A percentile compares a stretch with the other conserved stretches of the same genome.
Evolutionary conservation across 306 rosid species (phyloP).

Genomic region (Urtica urens): DNA sequence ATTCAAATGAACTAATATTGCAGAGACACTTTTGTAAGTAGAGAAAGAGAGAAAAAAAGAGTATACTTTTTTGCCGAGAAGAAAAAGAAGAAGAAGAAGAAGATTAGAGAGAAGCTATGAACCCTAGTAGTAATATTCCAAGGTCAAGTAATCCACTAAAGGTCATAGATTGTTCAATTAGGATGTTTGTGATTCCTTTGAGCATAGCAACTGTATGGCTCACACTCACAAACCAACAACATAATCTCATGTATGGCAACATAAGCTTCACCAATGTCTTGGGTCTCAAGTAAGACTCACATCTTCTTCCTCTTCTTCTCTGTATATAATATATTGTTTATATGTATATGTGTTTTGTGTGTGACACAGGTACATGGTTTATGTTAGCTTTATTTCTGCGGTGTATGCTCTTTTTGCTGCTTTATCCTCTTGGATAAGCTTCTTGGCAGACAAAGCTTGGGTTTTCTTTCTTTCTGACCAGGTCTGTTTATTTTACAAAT

Average conservation of each 20-base stretch:
- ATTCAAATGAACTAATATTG: no score
- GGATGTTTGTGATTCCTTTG: conserved; percentile 52
- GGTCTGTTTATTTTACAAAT: conserved; percentile 36
- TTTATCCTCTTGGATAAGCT: conserved; percentile 38
- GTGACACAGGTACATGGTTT: conserved; percentile 62
- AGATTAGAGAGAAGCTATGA: conserved; percentile 29
- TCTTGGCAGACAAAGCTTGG: conserved; percentile 51
- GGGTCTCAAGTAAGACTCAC: conserved; percentile 58
- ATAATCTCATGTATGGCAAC: conserved; percentile 46
- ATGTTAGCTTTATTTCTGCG: conserved; percentile 50
- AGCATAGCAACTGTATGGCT: conserved; percentile 59
- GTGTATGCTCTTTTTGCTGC: conserved; percentile 52
- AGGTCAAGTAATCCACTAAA: conserved; percentile 27
- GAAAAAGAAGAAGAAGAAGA: neutral
- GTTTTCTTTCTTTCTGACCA: conserved; percentile 77
- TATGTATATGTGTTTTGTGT: neutral
- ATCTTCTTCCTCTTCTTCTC: neutral
- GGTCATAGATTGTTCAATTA: conserved; percentile 42
- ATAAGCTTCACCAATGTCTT: conserved; percentile 38
- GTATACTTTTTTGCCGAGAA: neutral
- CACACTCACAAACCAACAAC: conserved; percentile 56
- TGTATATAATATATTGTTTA: no score
- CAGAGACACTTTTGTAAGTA: neutral
- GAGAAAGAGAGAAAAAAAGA: no score
- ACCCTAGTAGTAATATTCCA: conserved; percentile 13